phyloP scores from a whole-genome alignment of 208 protist genomes.

The Leishmania gerbilli region DNA sequence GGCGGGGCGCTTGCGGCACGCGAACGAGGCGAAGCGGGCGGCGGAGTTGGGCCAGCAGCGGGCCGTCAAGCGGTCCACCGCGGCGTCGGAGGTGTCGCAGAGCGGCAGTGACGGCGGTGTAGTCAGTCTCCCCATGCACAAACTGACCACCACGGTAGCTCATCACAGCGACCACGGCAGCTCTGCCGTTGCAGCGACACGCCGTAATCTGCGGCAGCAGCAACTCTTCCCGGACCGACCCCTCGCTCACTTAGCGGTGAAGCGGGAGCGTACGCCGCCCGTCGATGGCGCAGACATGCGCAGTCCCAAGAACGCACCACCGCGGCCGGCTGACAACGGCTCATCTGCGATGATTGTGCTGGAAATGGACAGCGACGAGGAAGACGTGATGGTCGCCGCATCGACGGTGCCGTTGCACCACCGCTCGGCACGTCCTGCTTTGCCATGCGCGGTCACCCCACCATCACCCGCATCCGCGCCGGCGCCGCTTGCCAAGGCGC shows the following conservation, averaged over 20 bases:
- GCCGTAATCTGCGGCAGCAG: slow-evolving; percentile 14
- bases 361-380: slow-evolving; percentile 9
- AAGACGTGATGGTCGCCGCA: slow-evolving; percentile 5
- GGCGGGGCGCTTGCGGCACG: slow-evolving; percentile 25
- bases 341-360: not conserved
- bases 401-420: not conserved
- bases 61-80: not conserved
- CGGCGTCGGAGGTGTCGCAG: not conserved
- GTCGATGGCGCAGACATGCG: not conserved
- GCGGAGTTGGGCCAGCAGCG: slow-evolving; percentile 12
- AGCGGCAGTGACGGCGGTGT: not conserved
- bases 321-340: not conserved
- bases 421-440: not conserved
- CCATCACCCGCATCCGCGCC: not conserved
- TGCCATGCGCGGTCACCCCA: not conserved
- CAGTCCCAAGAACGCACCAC: slow-evolving; percentile 2
- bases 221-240: slow-evolving; percentile 19
- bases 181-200: not conserved
- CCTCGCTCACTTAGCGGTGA: not conserved
- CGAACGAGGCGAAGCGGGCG: slow-evolving; percentile 22
- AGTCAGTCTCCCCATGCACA: not conserved
- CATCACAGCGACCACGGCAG: not conserved
- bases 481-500: slow-evolving; percentile 7
- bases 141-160: not conserved
- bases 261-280: not conserved